phyloP scores from a whole-genome alignment of 2,329 filamentous ascomycete genomes.

The Zarea fungicola region DNA sequence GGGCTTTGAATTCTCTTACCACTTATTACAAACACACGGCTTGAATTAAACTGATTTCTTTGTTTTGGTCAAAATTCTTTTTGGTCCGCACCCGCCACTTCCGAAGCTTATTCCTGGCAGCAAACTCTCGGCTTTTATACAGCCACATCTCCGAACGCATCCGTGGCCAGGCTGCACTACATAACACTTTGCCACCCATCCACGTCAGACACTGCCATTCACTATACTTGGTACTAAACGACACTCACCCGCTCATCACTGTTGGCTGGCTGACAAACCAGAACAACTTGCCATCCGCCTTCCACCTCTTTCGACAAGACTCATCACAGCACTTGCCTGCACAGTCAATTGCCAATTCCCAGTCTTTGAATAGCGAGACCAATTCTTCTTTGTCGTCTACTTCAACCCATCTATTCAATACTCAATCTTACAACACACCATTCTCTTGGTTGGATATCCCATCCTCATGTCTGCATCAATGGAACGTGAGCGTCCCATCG shows the following conservation, averaged over 20 bases:
- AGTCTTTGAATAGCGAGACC: conserved; percentile 8
- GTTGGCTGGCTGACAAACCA: conserved; percentile 14
- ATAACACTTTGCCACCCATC: conserved; percentile 10
- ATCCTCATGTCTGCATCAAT: conserved; percentile 9
- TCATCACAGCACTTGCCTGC: conserved; percentile 1
- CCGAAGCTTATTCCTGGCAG: too few species aligned
- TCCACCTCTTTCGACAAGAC: conserved; percentile 12
- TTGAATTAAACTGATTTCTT: neutral
- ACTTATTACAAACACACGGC: neutral
- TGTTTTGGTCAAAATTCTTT: neutral
- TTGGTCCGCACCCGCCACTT: too few species aligned
- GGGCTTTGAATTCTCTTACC: neutral
- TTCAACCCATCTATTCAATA: conserved; percentile 14
- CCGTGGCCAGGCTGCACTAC: neutral
- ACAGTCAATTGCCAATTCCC: neutral
- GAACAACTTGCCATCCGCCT: neutral
- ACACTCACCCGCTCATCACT: neutral
- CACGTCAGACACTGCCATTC: conserved; percentile 10
- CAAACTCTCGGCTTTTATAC: neutral
- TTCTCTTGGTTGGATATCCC: neutral
- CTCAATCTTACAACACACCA: conserved; percentile 8
- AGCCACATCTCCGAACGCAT: neutral
- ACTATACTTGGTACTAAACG: neutral
- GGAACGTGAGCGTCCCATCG: conserved; percentile 23
- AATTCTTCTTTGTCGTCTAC: conserved; percentile 10